Base-by-base conservation (phyloP, 2,329 filamentous ascomycete species). In the Aphanocladium album region DNA sequence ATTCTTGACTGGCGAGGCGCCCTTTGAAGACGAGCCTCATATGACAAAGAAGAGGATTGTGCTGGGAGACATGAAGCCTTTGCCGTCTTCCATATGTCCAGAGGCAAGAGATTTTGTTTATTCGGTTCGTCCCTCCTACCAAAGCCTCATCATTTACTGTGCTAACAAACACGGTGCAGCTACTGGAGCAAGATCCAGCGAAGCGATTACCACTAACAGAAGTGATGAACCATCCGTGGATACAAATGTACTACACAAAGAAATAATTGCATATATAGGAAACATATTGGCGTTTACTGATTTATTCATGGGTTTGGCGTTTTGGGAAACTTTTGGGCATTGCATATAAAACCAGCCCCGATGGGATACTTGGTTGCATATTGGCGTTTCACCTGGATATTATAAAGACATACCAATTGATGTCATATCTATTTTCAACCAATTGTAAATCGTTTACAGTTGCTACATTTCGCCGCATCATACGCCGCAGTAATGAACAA, bases 1-100 rank as follows among this genome's bases (percentile, higher is more conserved):
- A 49, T 68, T 69, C 25, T 27, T 69, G 12, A 60, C 59, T 2
- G 67, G 67, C 6, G 65, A 67, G 53, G 60, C 67, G 17, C 67
- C 67, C 0, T 69, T 68, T 60, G 67, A 68, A 51, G 67, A 68
- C 37, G 52, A 58, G 8, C 60, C 51, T 3, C 54, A 60, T 14
- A 63, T 66, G 62, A 68, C 67, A 4, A 59, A 61, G 11, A 52
- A 52, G 46, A 61, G 66, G 27, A 69, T 69, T 23, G 58, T 61
- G 1, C 61, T 58, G 41, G 63, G 49, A 3, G 65, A 69, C 14
- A 66, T 68, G 66, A 65, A 64, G 51, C 54, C 60, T 2, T 19
- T 68, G 21, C 66, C 67, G 12, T 49, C 62, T 3, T 64, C 54
- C 39, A 60, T 68, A 4, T 60, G 55, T 21, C 19, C 63, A 3